Conservation (phyloP, 2,329 filamentous ascomycete genomes). For the Botrytis galanthina region DNA sequence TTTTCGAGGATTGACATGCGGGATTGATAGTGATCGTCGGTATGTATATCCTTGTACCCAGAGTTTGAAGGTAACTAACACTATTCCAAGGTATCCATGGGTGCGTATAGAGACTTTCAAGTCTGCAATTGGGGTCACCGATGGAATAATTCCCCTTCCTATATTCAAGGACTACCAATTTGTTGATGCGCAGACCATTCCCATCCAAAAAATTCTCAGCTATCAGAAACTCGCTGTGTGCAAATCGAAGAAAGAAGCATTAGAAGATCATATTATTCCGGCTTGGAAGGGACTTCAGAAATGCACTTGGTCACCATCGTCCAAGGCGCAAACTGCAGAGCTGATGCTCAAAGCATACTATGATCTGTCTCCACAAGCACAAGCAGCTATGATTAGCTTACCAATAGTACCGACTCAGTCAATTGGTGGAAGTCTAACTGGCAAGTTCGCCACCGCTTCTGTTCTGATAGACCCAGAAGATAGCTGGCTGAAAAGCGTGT, state of each 20-base stretch:
- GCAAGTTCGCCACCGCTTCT: slow-evolving; percentile 25
- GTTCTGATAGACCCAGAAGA: slow-evolving; percentile 29
- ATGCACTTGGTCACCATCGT: slow-evolving; percentile 18
- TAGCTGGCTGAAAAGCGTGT: slow-evolving; percentile 24
- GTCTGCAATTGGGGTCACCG: slow-evolving; percentile 24
- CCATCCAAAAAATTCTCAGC: slow-evolving; percentile 17
- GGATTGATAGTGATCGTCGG: background rate
- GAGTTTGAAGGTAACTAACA: background rate
- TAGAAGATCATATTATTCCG: slow-evolving; percentile 30
- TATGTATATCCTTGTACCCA: background rate
- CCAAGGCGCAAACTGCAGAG: slow-evolving; percentile 25
- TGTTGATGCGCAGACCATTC: slow-evolving; percentile 19
- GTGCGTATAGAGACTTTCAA: slow-evolving; percentile 19
- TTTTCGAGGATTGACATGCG: slow-evolving; percentile 3
- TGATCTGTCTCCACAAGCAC: slow-evolving; percentile 13
- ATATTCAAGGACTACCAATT: slow-evolving; percentile 26
- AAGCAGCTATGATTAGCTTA: slow-evolving; percentile 23
- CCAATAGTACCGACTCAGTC: slow-evolving; percentile 28
- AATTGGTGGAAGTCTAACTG: slow-evolving; percentile 22
- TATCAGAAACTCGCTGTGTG: slow-evolving; percentile 23
- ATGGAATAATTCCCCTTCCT: slow-evolving; percentile 24
- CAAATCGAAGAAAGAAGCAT: slow-evolving; percentile 7
- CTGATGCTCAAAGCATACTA: slow-evolving; percentile 27
- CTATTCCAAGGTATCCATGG: slow-evolving; percentile 20
- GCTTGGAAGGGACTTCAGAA: slow-evolving; percentile 24